A percentile compares a stretch with the other conserved stretches of the same genome.
phyloP scores from a whole-genome alignment of 805 yeast species.

The Myxozyma monticola region DNA sequence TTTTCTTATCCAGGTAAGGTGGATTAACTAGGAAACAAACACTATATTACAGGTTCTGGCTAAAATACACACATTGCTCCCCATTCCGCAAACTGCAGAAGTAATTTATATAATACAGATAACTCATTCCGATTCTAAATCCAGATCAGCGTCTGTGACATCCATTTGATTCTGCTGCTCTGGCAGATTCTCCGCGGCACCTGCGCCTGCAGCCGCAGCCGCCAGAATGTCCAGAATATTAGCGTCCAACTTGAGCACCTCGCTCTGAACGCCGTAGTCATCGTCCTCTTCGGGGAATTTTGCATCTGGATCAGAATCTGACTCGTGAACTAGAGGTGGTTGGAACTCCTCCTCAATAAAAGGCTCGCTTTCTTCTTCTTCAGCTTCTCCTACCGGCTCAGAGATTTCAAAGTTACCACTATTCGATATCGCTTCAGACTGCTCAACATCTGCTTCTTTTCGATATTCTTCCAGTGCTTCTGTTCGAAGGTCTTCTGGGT shows the following conservation, averaged over 20 bases:
- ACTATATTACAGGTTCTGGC: too few relatives aligned
- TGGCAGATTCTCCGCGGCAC: not conserved
- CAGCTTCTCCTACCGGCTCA: not conserved
- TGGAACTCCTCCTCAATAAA: conserved; percentile 24
- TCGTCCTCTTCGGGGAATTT: conserved; percentile 20
- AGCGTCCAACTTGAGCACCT: too few relatives aligned
- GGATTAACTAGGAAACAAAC: too few relatives aligned
- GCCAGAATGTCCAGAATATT: too few relatives aligned
- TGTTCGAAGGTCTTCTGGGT: not conserved
- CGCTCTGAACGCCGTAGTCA: conserved; percentile 4
- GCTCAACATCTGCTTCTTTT: conserved; percentile 4
- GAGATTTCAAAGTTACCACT: conserved; percentile 3
- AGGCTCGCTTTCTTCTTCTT: conserved; percentile 10
- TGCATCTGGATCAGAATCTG: conserved; percentile 24
- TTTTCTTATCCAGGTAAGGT: too few relatives aligned
- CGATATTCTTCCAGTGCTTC: conserved; percentile 7
- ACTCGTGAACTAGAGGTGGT: conserved; percentile 21
- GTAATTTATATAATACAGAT: too few relatives aligned
- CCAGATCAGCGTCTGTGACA: not conserved
- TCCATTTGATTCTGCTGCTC: not conserved
- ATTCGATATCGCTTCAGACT: conserved; percentile 1
- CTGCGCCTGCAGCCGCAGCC: too few relatives aligned
- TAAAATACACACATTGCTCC: too few relatives aligned
- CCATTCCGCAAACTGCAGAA: too few relatives aligned
- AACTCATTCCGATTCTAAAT: too few relatives aligned